Percentiles rank a stretch among this genome's conserved stretches.
Conservation (phyloP, 495 filamentous ascomycete species). For the Penicillium antarcticum region DNA sequence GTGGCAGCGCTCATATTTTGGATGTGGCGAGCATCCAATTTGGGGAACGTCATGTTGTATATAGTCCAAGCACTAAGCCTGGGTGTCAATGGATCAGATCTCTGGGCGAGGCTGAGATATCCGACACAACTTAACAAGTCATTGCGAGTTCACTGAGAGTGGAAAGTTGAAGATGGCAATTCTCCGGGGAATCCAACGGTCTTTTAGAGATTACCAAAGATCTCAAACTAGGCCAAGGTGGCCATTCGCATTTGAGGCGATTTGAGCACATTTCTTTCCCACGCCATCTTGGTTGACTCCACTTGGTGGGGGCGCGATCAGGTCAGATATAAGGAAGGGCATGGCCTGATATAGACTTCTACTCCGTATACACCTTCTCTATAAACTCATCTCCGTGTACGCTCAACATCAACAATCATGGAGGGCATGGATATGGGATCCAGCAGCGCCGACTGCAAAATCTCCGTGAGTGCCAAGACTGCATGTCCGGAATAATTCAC, state of each 20-base stretch:
- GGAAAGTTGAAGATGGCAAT: background rate
- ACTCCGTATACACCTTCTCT: too few relatives aligned
- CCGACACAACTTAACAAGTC: background rate
- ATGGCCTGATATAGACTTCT: too few relatives aligned
- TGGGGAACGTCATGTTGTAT: slow-evolving; percentile 8
- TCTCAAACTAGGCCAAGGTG: background rate
- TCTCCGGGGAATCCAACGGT: background rate
- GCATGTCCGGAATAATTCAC: background rate
- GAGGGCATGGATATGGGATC: slow-evolving; percentile 19
- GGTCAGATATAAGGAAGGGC: background rate
- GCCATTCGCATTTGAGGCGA: slow-evolving; percentile 6
- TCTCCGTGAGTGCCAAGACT: slow-evolving; percentile 21
- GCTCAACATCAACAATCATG: background rate
- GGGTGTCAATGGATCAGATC: too few relatives aligned
- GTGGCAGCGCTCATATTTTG: slow-evolving; percentile 36
- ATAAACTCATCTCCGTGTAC: too few relatives aligned
- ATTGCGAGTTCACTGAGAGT: background rate
- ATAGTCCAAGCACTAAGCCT: too few relatives aligned
- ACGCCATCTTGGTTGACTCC: slow-evolving; percentile 8
- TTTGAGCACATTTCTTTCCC: slow-evolving; percentile 20
- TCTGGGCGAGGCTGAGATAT: background rate
- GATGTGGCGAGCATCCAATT: slow-evolving; percentile 27
- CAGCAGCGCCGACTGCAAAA: slow-evolving; percentile 20
- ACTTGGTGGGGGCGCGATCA: slow-evolving; percentile 6
- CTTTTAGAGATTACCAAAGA: background rate